Percentiles rank a stretch among this genome's conserved stretches.
phyloP scores from a whole-genome alignment of 2,329 filamentous ascomycete species.

The Xenosphaeropsis pyriputrescens region DNA sequence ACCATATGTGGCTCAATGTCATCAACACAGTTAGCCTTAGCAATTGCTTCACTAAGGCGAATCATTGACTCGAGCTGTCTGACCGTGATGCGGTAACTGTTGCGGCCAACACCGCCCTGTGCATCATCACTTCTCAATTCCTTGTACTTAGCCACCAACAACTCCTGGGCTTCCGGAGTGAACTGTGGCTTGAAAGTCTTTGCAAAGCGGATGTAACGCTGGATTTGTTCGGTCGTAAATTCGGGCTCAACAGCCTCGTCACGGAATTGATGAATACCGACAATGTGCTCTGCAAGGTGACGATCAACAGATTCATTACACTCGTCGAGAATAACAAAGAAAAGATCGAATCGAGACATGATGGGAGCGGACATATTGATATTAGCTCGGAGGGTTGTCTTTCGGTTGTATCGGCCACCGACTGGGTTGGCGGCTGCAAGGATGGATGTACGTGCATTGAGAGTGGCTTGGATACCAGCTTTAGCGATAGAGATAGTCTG shows the following conservation, averaged over 20 bases:
- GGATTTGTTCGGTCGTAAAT: slow-evolving; percentile 89
- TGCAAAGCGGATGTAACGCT: slow-evolving; percentile 94
- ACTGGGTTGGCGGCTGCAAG: slow-evolving; percentile 94
- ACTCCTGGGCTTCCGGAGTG: slow-evolving; percentile 68
- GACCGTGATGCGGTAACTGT: slow-evolving; percentile 95
- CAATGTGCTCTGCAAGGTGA: slow-evolving; percentile 87
- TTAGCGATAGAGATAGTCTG: slow-evolving; percentile 99
- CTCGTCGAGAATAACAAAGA: slow-evolving; percentile 95
- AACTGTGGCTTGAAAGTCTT: slow-evolving; percentile 90
- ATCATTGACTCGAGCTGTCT: slow-evolving; percentile 94
- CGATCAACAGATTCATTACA: slow-evolving; percentile 87
- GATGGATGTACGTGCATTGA: slow-evolving; percentile 91
- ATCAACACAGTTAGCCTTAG: slow-evolving; percentile 91
- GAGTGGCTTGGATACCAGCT: slow-evolving; percentile 91
- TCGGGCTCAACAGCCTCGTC: slow-evolving; percentile 87
- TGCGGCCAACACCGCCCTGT: slow-evolving; percentile 83
- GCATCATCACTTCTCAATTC: slow-evolving; percentile 87
- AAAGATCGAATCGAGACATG: slow-evolving; percentile 98
- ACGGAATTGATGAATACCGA: slow-evolving; percentile 80
- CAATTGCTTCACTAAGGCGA: slow-evolving; percentile 90
- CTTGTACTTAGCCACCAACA: slow-evolving; percentile 88
- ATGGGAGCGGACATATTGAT: slow-evolving; percentile 99
- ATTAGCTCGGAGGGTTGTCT: slow-evolving; percentile 82
- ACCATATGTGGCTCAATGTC: slow-evolving; percentile 79
- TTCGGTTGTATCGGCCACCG: slow-evolving; percentile 92